A percentile compares a stretch with the other conserved stretches of the same genome.
phyloP scores from a whole-genome alignment of 805 yeast genomes.

The Lachancea kluyveri region DNA sequence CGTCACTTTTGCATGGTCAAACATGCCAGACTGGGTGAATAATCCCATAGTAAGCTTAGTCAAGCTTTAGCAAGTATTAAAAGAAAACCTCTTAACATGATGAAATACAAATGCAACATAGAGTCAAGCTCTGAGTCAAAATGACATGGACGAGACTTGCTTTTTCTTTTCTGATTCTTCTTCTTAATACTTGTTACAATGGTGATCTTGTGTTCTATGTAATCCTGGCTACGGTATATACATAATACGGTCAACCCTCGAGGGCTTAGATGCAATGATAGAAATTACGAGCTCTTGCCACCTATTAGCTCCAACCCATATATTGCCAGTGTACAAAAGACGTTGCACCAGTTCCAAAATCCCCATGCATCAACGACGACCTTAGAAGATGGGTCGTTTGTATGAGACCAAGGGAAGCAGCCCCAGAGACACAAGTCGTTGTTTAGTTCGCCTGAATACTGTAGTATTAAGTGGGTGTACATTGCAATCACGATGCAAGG shows the following conservation, averaged over 20 bases:
- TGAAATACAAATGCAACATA: conserved; percentile 76
- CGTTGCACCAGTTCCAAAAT: conserved; percentile 96
- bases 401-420: conserved; percentile 18
- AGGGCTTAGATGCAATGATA: no score
- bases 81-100: conserved; percentile 45
- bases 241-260: no score
- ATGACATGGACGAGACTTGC: conserved; percentile 68
- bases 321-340: conserved; percentile 69
- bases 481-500: conserved; percentile 94
- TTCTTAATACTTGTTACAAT: conserved; percentile 5
- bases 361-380: conserved; percentile 68
- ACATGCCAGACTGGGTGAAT: conserved; percentile 50
- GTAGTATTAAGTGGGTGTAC: conserved; percentile 89
- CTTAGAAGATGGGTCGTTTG: conserved; percentile 14
- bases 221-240: no score
- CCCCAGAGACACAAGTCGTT: conserved; percentile 58
- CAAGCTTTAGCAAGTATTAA: no score
- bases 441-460: conserved; percentile 72
- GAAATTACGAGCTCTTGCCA: conserved; percentile 17
- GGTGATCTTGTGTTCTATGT: no score
- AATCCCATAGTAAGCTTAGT: no score
- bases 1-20: conserved; percentile 51
- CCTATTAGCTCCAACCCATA: conserved; percentile 70
- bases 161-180: conserved; percentile 26
- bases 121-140: conserved; percentile 83